Base-by-base conservation (phyloP, 495 filamentous ascomycete species). In the Xylaria bambusicola region DNA sequence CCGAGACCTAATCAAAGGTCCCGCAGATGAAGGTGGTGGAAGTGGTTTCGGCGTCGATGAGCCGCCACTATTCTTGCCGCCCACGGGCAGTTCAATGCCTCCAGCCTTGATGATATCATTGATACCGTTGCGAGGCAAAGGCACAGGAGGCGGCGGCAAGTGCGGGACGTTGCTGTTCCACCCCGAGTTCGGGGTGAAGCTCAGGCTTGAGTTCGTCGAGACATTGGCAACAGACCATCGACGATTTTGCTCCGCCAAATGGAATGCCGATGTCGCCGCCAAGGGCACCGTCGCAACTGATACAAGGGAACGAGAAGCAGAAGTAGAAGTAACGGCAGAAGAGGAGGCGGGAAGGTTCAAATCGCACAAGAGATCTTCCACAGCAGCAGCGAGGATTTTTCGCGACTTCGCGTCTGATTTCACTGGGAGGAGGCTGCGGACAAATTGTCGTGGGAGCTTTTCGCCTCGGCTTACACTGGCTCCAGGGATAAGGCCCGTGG, bases 381-480 rank as follows among this genome's bases (percentile, higher is more conserved):
- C 44, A 1, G 73, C 66, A 6, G 55, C 58, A 7, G 60, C 56
- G 12, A 76, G 58, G 26, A 68, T 57, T 23, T 58, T 62, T 9
- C 66, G 67, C 0, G 69, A 60, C 15, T 63, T 57, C 8, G 61
- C 42, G 50, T 75, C 66, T 26, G 67, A 56, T 17, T 54, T 58
- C 3, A 75, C 75, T 1, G 91, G 91, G 51, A 96, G 86, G 5
- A 94, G 75, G 23, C 85, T 80, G 35, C 91, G 82, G 1, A 88
- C 85, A 0, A 94, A 82, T 62, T 92, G 86, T 54, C 91, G 90
- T 6, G 90, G 91, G 46, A 93, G 89, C 7, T 88, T 79, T 66
- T 94, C 90, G 50, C 81, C 84, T 62, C 77, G 83, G 59, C 90
- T 81, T 60, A 92, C 88, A 3, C 84, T 81, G 44, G 86, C 8